A percentile compares a stretch with the other conserved stretches of the same genome.
These are phyloP conservation scores for Rasamsonia emersonii DNA, from an alignment of 2,329 filamentous ascomycete genomes.

Conservation along the genomic window DNA sequence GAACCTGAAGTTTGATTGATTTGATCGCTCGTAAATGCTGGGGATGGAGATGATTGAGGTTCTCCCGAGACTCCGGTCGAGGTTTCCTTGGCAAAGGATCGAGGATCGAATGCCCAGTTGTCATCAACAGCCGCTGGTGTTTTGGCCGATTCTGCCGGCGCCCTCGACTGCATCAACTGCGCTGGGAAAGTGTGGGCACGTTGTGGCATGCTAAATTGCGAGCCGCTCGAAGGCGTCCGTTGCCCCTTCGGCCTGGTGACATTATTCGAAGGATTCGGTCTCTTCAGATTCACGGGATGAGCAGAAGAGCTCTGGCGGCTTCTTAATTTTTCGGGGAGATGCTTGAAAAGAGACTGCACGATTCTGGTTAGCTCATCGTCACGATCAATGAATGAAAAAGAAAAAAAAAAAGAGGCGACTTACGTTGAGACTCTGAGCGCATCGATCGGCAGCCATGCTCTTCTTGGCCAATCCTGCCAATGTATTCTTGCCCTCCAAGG, in stretches of 20 bases:
- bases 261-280: slow-evolving; percentile 28
- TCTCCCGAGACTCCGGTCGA: slow-evolving; percentile 22
- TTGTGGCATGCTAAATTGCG: slow-evolving; percentile 15
- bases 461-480: slow-evolving; percentile 69
- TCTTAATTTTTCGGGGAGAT: slow-evolving; percentile 65
- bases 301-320: slow-evolving; percentile 40
- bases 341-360: slow-evolving; percentile 66
- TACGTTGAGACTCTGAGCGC: slow-evolving; percentile 69
- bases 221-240: slow-evolving; percentile 10
- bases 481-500: slow-evolving; percentile 73
- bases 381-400: neutral
- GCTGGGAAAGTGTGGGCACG: slow-evolving; percentile 34
- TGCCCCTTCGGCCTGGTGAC: slow-evolving; percentile 9
- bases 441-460: slow-evolving; percentile 82
- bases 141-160: slow-evolving; percentile 12
- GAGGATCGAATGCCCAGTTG: slow-evolving; percentile 10
- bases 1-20: slow-evolving; percentile 13
- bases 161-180: slow-evolving; percentile 18
- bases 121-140: slow-evolving; percentile 25
- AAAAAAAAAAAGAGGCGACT: slow-evolving; percentile 20
- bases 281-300: slow-evolving; percentile 39
- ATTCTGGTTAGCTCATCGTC: no score
- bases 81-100: slow-evolving; percentile 18
- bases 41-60: slow-evolving; percentile 21
- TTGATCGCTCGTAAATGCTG: slow-evolving; percentile 16